A percentile compares a stretch with the other conserved stretches of the same genome.
Evolutionary conservation across 1,284 basidiomycete species (phyloP).

Genomic region (Cystobasidium slooffiae): DNA sequence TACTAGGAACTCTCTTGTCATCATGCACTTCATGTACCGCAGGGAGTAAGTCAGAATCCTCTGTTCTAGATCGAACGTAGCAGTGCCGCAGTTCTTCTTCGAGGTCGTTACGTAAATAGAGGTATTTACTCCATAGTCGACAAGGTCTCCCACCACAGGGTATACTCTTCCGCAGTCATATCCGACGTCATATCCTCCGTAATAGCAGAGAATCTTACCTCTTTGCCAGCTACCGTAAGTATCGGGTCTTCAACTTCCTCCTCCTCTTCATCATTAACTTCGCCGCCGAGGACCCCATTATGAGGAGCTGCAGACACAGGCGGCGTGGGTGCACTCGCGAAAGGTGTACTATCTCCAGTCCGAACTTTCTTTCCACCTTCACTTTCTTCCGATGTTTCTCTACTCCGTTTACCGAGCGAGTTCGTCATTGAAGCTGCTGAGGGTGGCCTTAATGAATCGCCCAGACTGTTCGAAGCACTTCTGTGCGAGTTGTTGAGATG

Average conservation of each 20-base stretch:
- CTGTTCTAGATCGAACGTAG: too few species aligned
- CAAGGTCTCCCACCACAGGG: conserved; percentile 35
- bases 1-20: too few species aligned
- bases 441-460: conserved; percentile 26
- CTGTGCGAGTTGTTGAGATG: background rate
- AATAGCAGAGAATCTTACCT: conserved; percentile 70
- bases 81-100: too few species aligned
- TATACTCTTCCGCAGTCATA: conserved; percentile 81
- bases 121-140: conserved; percentile 14
- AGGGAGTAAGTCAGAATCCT: too few species aligned
- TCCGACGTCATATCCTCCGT: conserved; percentile 79
- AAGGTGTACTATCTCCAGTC: conserved; percentile 65
- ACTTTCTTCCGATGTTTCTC: conserved; percentile 39
- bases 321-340: background rate
- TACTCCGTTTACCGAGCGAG: conserved; percentile 38
- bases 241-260: conserved; percentile 63
- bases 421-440: conserved; percentile 32
- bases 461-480: conserved; percentile 1
- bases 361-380: conserved; percentile 63
- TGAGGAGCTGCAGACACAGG: background rate
- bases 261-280: conserved; percentile 54
- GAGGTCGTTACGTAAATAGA: background rate
- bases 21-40: too few species aligned
- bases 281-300: background rate
- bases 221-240: conserved; percentile 65